phyloP scores from a whole-genome alignment of 805 yeast species.

The Lipomyces japonicus region DNA sequence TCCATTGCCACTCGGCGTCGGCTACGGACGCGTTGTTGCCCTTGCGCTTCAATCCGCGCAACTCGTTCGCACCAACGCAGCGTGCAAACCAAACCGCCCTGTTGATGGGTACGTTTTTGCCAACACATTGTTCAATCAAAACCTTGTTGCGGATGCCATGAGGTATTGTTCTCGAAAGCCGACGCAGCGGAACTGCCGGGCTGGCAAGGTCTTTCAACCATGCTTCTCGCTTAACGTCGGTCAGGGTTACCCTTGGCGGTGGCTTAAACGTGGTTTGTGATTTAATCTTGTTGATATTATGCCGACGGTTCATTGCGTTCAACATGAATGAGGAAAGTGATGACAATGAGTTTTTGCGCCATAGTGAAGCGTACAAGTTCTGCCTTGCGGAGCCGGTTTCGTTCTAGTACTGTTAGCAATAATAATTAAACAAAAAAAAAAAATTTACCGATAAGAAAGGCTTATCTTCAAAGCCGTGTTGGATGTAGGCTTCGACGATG shows the following conservation, averaged over 20 bases:
- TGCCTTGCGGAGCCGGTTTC: conserved; percentile 71
- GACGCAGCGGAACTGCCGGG: conserved; percentile 58
- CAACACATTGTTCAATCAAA: conserved; percentile 68
- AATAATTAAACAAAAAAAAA: not conserved
- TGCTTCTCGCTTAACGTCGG: conserved; percentile 76
- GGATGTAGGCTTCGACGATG: conserved; percentile 53
- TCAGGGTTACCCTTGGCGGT: conserved; percentile 85
- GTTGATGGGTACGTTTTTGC: conserved; percentile 64
- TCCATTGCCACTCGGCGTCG: conserved; percentile 57
- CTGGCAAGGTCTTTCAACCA: conserved; percentile 84
- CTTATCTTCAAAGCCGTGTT: conserved; percentile 64
- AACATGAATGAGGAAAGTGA: conserved; percentile 49
- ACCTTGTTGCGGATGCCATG: conserved; percentile 79
- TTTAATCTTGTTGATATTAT: conserved; percentile 45
- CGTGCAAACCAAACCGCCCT: conserved; percentile 89
- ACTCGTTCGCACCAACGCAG: conserved; percentile 79
- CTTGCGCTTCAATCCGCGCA: conserved; percentile 54
- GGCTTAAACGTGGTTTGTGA: conserved; percentile 61
- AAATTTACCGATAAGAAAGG: conserved; percentile 28
- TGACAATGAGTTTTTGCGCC: conserved; percentile 44
- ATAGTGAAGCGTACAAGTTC: conserved; percentile 43
- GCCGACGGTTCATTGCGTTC: conserved; percentile 48
- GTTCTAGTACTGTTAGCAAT: conserved; percentile 36
- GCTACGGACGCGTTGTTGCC: conserved; percentile 33
- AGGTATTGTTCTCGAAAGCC: conserved; percentile 75